Evolutionary conservation across 768 basidiomycete genomes (phyloP).

Genomic region (Lactarius akahatsu): DNA sequence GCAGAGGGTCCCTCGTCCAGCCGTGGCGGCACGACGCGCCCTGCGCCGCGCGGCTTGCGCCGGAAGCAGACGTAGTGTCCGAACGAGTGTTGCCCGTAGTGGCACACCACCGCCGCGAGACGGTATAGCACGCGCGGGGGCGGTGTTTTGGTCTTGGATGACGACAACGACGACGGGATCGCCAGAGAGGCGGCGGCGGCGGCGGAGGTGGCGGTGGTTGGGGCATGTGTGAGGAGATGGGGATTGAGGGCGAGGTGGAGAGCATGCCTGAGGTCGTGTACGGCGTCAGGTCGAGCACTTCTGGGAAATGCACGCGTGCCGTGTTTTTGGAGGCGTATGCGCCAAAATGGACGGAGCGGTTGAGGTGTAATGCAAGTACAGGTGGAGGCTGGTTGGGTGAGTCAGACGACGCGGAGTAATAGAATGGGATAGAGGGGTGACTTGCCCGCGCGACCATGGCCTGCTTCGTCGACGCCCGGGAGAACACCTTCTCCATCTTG

Average conservation of each 20-base stretch:
- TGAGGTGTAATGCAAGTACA: conserved; percentile 85
- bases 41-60: conserved; percentile 62
- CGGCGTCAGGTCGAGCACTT: conserved; percentile 84
- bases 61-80: conserved; percentile 95
- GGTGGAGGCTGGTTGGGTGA: conserved; percentile 63
- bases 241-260: conserved; percentile 62
- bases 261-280: conserved; percentile 83
- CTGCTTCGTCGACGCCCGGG: conserved; percentile 79
- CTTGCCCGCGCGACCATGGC: conserved; percentile 88
- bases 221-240: conserved; percentile 60
- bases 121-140: conserved; percentile 75
- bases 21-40: conserved; percentile 43
- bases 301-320: conserved; percentile 77
- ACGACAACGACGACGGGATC: neutral
- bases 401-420: conserved; percentile 1
- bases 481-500: conserved; percentile 72
- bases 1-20: conserved; percentile 40
- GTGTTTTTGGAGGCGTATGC: conserved; percentile 79
- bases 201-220: too few species aligned
- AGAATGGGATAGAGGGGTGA: conserved; percentile 23
- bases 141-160: conserved; percentile 1
- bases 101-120: conserved; percentile 82
- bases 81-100: conserved; percentile 89
- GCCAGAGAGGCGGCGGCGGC: conserved; percentile 41
- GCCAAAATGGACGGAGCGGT: conserved; percentile 85